Base-by-base conservation (phyloP, 2,329 filamentous ascomycete genomes). In the Emergomyces africanus region DNA sequence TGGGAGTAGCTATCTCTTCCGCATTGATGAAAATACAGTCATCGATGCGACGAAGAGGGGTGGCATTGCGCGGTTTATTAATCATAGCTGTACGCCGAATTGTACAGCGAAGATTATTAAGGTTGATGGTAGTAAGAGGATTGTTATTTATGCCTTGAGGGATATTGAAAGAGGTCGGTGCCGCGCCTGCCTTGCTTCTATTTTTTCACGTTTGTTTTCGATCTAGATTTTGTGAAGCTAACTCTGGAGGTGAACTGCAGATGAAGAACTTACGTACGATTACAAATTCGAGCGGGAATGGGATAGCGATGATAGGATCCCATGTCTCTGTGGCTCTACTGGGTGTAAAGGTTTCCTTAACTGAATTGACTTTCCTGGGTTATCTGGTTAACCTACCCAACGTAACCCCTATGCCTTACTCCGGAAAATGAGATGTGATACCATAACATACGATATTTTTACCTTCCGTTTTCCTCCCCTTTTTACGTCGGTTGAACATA, bases 51-150 rank as follows among this genome's bases (percentile, higher is more conserved):
- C 94, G 28, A 99, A 99, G 79, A 94, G 95, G 78, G 94, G 94
- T 62, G 94, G 94, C 60, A 99, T 99, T 74, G 94, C 94, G 37
- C 83, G 94, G 49, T 99, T 99, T 75, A 99, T 99, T 81, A 99
- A 99, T 65, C 80, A 99, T 74, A 95, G 90, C 72, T 99, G 94
- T 74, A 94, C 90, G 76, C 94, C 94, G 6, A 99, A 97, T 71
- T 99, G 94, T 76, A 99, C 94, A 44, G 94, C 94, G 63, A 99
- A 97, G 78, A 99, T 99, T 70, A 99, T 99, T 77, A 95, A 95
- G 74, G 94, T 97, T 58, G 94, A 99, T 70, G 92, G 92, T 64
- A 96, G 89, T 72, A 96, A 96, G 78, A 84, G 94, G 64, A 99
- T 99, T 77, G 94, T 99, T 75, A 99, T 99, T 70, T 99, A 99